These are phyloP conservation scores for Thermoascus crustaceus DNA, from an alignment of 2,329 filamentous ascomycete species.

Conservation along the genomic window DNA sequence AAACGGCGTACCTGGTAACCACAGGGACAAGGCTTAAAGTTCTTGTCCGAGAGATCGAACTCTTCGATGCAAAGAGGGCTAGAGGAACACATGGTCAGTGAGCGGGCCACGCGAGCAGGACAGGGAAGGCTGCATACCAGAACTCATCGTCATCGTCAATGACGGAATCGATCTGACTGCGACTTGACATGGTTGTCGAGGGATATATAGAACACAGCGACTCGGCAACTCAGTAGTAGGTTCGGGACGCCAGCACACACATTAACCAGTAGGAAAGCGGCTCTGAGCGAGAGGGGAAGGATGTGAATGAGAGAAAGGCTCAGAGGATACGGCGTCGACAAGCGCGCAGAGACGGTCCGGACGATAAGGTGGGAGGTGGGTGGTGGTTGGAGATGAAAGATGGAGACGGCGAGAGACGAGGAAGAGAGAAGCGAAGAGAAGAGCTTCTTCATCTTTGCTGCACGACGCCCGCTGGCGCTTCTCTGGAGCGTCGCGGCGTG, in stretches of 20 bases:
- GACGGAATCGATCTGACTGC: constrained; percentile 40
- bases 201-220: constrained; percentile 13
- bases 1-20: constrained; percentile 95
- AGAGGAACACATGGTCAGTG: constrained; percentile 17
- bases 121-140: constrained; percentile 27
- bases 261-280: constrained; percentile 5
- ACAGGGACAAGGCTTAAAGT: constrained; percentile 93
- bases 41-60: constrained; percentile 94
- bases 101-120: constrained; percentile 4
- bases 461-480: constrained; percentile 1
- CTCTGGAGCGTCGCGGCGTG: constrained; percentile 2
- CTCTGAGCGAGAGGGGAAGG: neutral
- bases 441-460: constrained; percentile 22
- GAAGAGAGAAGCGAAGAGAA: constrained; percentile 15
- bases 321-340: constrained; percentile 3
- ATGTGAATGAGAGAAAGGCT: neutral
- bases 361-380: constrained; percentile 8
- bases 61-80: constrained; percentile 98
- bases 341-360: constrained; percentile 1
- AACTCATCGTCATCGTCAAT: constrained; percentile 44
- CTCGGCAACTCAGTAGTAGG: constrained; percentile 14
- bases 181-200: constrained; percentile 34
- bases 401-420: constrained; percentile 12
- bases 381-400: constrained; percentile 12
- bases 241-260: constrained; percentile 18